Base-by-base conservation (phyloP, 768 basidiomycete species). In the Leccinum variicolor region DNA sequence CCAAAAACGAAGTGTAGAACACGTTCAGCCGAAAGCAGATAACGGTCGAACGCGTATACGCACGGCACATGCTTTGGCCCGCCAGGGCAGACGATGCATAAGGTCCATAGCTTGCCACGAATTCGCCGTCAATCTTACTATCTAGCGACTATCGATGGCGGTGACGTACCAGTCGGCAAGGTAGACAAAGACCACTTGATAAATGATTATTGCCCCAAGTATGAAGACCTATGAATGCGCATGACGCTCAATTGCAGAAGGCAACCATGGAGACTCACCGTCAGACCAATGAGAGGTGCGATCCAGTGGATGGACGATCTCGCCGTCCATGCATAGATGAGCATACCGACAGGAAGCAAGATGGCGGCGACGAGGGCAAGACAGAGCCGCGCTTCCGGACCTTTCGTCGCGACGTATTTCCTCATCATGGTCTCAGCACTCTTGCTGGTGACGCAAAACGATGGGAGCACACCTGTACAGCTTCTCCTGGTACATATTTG, bases 271-370 rank as follows among this genome's bases (percentile, higher is more conserved):
- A 36, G 9, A 59, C 64, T 53, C 52, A 54, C 69, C 26, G 69
- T 73, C 43, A 70, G 53, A 10, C 69, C 69, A n/a, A 60, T 53
- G 10, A 70, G 50, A 21, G 69, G 71, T 13, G 54, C 82, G 39
- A 86, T 81, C 89, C 89, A 91, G 54, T 77, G 80, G 3, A 89
- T 75, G 14, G 61, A 63, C 0, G 78, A 55, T 58, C 76, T 81
- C 13, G 84, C 81, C 3, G 85, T 83, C 84, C 87, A 90, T 0
- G 85, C 87, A 62, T 85, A 92, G 28, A 90, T 82, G 70, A 89
- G 81, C 80, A 87, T 84, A n/a, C 80, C 81, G 0, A 69, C 59
- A 0, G 87, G 86, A 48, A 86, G 74, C 13, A 84, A 63, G 43
- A 86, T 45, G 0, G 77, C 80, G 0, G 83, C 84, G 33, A 77